Evolutionary conservation across 192 early-diverging fungal species (phyloP), one percentile per base, ranked within the genome.

Genomic region (Backusella circina): DNA sequence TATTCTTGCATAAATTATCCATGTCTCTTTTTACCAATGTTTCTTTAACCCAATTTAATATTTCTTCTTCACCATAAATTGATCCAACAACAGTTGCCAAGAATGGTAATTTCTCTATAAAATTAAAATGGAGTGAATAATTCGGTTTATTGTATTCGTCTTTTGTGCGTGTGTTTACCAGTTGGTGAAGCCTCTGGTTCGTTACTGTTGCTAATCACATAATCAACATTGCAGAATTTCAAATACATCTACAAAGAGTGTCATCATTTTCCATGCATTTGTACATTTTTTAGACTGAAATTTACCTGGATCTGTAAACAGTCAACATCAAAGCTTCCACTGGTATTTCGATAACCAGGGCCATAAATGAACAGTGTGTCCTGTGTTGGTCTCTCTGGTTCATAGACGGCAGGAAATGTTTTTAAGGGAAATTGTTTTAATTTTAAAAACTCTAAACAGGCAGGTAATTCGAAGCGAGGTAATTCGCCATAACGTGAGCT

Each of bases 141-240:
- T 16, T 6, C 10, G 18, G 13, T 41, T 41, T 41, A 31, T 12
- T 21, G 7, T 23, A 10, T 28, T 26, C 5, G 3, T 7, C 12
- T 26, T 10, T 61, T n/a, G 5, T 15, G 10, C 41, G 3, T 44
- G 9, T 61, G 26, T 61, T 15, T 82, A 90, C 88, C 86, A 39
- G 80, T 84, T 0, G 90, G 90, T 31, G 87, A 89, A 73, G 86
- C 77, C 28, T 86, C 83, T 7, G 80, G 86, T 65, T 91, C 88
- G 74, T 86, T 82, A 38, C 77, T 82, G 70, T 84, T 72, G 30
- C 77, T 35, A 36, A 82, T 73, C 18, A 74, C 80, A 71, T 86
- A 84, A 18, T 86, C 80, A 68, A 84, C 75, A 41, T 80, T 69
- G 31, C 82, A 83, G 61, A 90, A 86, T 47, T 75, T 75, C 28